Evolutionary conservation across 108 stramenopile species (phyloP).

Genomic region (Nitzschia sp.): DNA sequence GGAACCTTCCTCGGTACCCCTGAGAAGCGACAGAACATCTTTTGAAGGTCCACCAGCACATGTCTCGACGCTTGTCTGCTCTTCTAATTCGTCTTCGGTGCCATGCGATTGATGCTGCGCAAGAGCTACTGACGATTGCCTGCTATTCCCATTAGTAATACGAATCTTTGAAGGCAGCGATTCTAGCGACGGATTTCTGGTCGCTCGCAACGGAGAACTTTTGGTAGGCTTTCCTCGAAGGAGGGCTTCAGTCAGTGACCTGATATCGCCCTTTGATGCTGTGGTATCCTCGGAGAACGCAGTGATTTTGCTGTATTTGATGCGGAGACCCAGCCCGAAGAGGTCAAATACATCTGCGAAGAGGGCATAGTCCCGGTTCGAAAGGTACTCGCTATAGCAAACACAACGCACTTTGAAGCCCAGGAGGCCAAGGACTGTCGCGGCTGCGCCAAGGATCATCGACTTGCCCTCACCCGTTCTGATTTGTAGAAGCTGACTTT

Average conservation of each 20-base stretch:
- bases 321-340: conserved; percentile 31
- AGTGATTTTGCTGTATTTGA: conserved; percentile 64
- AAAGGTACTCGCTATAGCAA: conserved; percentile 68
- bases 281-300: conserved; percentile 54
- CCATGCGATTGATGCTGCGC: neutral
- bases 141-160: neutral
- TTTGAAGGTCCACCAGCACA: neutral
- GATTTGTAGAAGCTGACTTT: conserved; percentile 59
- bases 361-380: conserved; percentile 44
- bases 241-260: conserved; percentile 43
- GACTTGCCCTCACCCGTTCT: conserved; percentile 70
- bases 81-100: neutral
- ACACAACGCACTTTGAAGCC: conserved; percentile 60
- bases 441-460: conserved; percentile 60
- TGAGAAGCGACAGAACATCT: neutral
- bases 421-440: conserved; percentile 45
- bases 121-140: neutral
- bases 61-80: neutral
- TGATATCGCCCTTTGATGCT: conserved; percentile 57
- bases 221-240: conserved; percentile 24
- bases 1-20: neutral
- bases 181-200: neutral
- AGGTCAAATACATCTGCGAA: conserved; percentile 53
- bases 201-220: neutral
- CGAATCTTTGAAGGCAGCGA: too few species aligned